These are phyloP conservation scores for Kentomonas sorsogonicus DNA, from an alignment of 208 protist genomes.

Conservation along the genomic window DNA sequence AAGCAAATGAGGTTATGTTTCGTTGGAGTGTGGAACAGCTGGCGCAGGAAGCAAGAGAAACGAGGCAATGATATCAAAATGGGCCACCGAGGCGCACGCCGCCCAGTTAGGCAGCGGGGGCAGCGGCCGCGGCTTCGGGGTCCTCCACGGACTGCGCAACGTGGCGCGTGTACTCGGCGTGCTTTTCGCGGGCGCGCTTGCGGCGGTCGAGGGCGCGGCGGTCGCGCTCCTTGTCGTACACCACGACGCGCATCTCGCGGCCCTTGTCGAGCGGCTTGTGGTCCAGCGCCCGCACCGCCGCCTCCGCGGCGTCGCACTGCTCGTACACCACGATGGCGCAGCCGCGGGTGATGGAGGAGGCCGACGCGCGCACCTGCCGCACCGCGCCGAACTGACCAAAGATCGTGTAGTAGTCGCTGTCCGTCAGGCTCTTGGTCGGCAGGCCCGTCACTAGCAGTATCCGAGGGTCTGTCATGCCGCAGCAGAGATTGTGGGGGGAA, in stretches of 20 bases:
- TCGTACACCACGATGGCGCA: slow-evolving; percentile 87
- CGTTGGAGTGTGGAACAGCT: too few relatives aligned
- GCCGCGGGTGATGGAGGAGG: slow-evolving; percentile 57
- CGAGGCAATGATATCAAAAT: too few relatives aligned
- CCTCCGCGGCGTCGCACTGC: slow-evolving; percentile 67
- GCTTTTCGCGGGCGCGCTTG: slow-evolving; percentile 72
- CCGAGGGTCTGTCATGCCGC: slow-evolving; percentile 67
- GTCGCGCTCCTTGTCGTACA: slow-evolving; percentile 78
- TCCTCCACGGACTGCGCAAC: slow-evolving; percentile 30
- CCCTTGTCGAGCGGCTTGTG: slow-evolving; percentile 65
- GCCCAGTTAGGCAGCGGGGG: too few relatives aligned
- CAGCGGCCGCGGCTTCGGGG: slow-evolving; percentile 12
- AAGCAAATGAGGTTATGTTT: too few relatives aligned
- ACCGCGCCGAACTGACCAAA: slow-evolving; percentile 81
- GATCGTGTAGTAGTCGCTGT: slow-evolving; percentile 76
- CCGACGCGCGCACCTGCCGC: slow-evolving; percentile 71
- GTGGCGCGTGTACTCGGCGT: slow-evolving; percentile 75
- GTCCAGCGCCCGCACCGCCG: slow-evolving; percentile 60
- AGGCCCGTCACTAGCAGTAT: slow-evolving; percentile 83
- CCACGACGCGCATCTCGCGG: slow-evolving; percentile 58
- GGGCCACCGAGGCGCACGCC: too few relatives aligned
- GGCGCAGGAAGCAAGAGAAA: too few relatives aligned
- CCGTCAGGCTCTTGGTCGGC: slow-evolving; percentile 60
- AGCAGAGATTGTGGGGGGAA: too few relatives aligned
- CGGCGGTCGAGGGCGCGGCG: slow-evolving; percentile 66